Conservation (phyloP, 192 early-diverging fungal species). For the Blastocladiella britannica region DNA sequence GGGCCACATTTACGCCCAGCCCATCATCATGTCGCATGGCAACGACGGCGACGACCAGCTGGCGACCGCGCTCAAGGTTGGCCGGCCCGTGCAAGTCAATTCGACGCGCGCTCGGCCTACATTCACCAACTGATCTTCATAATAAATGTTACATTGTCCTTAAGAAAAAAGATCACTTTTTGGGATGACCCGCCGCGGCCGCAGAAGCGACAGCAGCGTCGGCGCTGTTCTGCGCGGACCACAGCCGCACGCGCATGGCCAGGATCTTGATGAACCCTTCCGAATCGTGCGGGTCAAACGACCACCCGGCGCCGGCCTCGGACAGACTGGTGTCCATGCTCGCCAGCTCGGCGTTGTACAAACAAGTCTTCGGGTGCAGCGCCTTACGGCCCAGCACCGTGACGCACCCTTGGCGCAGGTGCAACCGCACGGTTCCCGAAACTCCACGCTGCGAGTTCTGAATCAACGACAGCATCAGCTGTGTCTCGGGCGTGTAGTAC, state of each 20-base stretch:
- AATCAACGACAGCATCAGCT: constrained; percentile 66
- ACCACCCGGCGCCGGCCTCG: constrained; percentile 26
- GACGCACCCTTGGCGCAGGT: constrained; percentile 89
- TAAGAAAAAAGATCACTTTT: too few species aligned
- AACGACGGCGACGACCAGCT: not conserved
- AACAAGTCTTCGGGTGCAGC: constrained; percentile 37
- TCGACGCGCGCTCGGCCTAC: not conserved
- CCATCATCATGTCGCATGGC: not conserved
- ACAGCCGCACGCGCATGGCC: constrained; percentile 63
- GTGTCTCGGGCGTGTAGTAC: constrained; percentile 91
- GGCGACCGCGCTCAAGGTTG: not conserved
- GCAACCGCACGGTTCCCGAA: constrained; percentile 77
- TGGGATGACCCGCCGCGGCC: too few species aligned
- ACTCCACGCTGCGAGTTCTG: constrained; percentile 65
- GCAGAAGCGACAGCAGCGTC: too few species aligned
- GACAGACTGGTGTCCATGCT: constrained; percentile 73
- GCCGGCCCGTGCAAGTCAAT: not conserved
- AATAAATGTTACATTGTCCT: too few species aligned
- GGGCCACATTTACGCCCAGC: not conserved
- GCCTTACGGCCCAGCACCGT: constrained; percentile 66
- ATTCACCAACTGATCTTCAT: constrained; percentile 1
- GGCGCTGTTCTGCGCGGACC: constrained; percentile 19
- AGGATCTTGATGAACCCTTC: constrained; percentile 98
- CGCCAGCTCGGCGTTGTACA: constrained; percentile 89
- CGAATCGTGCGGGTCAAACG: constrained; percentile 77